Evolutionary conservation across 257 asterid genomes (phyloP), one percentile per base, ranked within the genome.

Genomic region (Coffea canephora): DNA sequence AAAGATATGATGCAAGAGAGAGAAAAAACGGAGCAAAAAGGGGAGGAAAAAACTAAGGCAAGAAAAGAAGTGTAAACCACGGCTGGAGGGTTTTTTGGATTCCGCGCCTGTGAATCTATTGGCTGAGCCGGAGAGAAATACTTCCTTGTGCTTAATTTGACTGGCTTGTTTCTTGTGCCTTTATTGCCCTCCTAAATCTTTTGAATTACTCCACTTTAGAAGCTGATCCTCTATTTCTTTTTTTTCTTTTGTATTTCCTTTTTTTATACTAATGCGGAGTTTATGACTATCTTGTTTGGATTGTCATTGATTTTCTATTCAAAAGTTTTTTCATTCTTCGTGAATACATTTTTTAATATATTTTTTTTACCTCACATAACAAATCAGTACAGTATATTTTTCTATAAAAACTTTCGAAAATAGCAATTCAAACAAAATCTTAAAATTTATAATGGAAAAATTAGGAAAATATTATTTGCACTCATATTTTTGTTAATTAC

Each of bases 71-170:
- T 78, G 81, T 61, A 83, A 81, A 71, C 82, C 79, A 83, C 79
- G 85, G 82, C 75, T 65, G 66, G 73, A 67, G 12, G 65, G 82
- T 48, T 82, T 64, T 77, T 76, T 25, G 69, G 79, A 81, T 83
- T 86, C 87, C 77, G 85, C 81, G 85, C 80, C 61, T 76, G 79
- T 81, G 87, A 83, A 83, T 85, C 87, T 82, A 85, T 85, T 85
- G 90, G 87, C 87, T 71, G 59, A 71, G 23, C 39, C 0, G 39
- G 18, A 5, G 3, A 8, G 13, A 3, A 13, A 23, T 50, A 45
- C 1, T 52, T 25, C 50, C 13, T 14, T 0, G 11, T 1, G 54
- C 7, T 0, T 14, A 0, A 2, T 48, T 69, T 52, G 5, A 10
- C 4, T 39, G n/a, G 5, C 2, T 34, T 49, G 15, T 43, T 6